phyloP scores from a whole-genome alignment of 805 yeast genomes.

The Phaffomyces thermotolerans region DNA sequence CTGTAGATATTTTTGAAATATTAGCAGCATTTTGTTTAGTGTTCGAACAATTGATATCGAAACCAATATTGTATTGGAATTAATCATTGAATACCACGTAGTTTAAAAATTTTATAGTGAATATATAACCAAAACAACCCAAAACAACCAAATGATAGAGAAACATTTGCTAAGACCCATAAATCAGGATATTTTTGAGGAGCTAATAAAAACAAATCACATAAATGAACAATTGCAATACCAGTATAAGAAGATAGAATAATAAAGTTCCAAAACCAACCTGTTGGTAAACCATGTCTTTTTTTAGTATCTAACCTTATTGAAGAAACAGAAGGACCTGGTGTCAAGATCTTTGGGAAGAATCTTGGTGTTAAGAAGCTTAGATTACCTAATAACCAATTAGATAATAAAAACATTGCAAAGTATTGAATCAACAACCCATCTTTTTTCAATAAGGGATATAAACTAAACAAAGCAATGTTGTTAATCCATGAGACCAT shows the following conservation, averaged over 20 bases:
- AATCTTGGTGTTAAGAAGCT: slow-evolving; percentile 43
- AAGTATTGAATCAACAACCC: slow-evolving; percentile 65
- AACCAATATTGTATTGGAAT: too few species aligned
- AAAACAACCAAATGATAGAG: slow-evolving; percentile 72
- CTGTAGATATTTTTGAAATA: too few species aligned
- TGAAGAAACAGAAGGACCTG: slow-evolving; percentile 36
- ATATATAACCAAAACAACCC: slow-evolving; percentile 77
- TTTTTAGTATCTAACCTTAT: slow-evolving; percentile 27
- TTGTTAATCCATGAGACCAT: slow-evolving; percentile 85
- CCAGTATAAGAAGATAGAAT: slow-evolving; percentile 47
- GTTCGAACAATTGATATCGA: too few species aligned
- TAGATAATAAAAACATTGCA: slow-evolving; percentile 53
- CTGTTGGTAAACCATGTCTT: slow-evolving; percentile 41
- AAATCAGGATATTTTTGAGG: slow-evolving; percentile 70
- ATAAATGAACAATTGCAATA: slow-evolving; percentile 42
- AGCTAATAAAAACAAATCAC: slow-evolving; percentile 45
- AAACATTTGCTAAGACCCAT: slow-evolving; percentile 73
- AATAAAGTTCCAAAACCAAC: slow-evolving; percentile 40
- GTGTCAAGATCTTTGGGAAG: slow-evolving; percentile 33
- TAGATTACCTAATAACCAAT: slow-evolving; percentile 71
- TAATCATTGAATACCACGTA: slow-evolving; percentile 1
- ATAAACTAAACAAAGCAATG: slow-evolving; percentile 75
- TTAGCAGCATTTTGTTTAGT: too few species aligned
- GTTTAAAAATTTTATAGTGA: slow-evolving; percentile 40
- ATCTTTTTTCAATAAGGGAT: slow-evolving; percentile 80